Base-by-base conservation (phyloP, 2,329 filamentous ascomycete species). In the Clarireedia hainanense region DNA sequence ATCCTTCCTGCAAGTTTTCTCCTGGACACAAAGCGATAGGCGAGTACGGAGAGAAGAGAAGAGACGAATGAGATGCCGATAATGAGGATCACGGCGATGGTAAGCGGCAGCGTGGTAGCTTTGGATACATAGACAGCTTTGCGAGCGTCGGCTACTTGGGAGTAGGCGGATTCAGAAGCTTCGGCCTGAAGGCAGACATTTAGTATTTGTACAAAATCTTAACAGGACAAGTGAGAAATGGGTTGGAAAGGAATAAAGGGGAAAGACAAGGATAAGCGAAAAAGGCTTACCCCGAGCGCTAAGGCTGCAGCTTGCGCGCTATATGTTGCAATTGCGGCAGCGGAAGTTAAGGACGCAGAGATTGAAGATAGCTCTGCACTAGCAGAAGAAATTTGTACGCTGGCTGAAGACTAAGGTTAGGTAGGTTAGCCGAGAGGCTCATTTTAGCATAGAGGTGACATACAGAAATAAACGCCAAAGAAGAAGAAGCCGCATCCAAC, bases 81-180 rank as follows among this genome's bases (percentile, higher is more conserved):
- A 17, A 55, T 55, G 4, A 55, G 37, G 2, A 55, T 26, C 9
- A 55, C 52, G 3, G 46, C 52, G 10, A 55, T 36, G 2, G 52
- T 50, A 17, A 50, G 26, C 0, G 52, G 52, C 5, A 55, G 10
- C 5, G 34, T 50, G 6, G 30, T 50, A 4, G 46, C 45, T 6
- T 34, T 50, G 5, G 52, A 30, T 10, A 49, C 39, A 3, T 34
- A 24, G 9, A 50, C 46, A 2, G 52, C 52, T 4, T 15, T 17
- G 6, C 2, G 39, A 15, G 46, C 45, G 15, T 43, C 52, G 2
- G 46, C 36, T 6, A 50, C 9, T 7, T 55, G 36, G 12, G 36
- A 43, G 10, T 23, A 40, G 5, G 45, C 24, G 5, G 45, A 40
- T n/a, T 49, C 23, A 9, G 46, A 34, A 9, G 51, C 43, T 1